Conservation (phyloP, 2,329 filamentous ascomycete species). For the Hysterium pulicare region DNA sequence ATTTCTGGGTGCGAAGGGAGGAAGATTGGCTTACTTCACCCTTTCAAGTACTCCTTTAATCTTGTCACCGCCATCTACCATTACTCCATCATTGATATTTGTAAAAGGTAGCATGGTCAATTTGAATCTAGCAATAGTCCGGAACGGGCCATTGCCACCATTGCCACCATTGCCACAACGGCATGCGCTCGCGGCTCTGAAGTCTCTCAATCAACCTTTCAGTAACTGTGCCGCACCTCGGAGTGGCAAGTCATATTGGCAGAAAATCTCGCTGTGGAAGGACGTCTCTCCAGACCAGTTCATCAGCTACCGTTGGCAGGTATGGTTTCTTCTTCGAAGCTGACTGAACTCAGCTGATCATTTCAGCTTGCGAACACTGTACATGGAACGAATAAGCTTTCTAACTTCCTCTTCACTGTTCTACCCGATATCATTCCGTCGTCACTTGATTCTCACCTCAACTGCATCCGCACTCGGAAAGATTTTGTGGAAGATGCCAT, state of each 20-base stretch:
- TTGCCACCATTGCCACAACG: background rate
- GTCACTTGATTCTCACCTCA: conserved; percentile 25
- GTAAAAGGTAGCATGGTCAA: too few relatives aligned
- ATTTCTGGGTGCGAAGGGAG: too few relatives aligned
- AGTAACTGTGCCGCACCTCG: background rate
- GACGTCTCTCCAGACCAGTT: conserved; percentile 49
- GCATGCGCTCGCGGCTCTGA: background rate
- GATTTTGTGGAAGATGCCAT: conserved; percentile 55
- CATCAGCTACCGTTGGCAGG: conserved; percentile 54
- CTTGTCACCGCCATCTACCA: too few relatives aligned
- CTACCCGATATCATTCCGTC: conserved; percentile 51
- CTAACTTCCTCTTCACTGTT: conserved; percentile 48
- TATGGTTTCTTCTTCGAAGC: conserved; percentile 33
- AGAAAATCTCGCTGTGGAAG: conserved; percentile 49
- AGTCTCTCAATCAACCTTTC: background rate
- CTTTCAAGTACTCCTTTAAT: too few relatives aligned
- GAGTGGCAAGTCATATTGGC: conserved; percentile 45
- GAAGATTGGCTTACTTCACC: too few relatives aligned
- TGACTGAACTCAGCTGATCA: background rate
- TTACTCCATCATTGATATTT: too few relatives aligned
- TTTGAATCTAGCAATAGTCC: too few relatives aligned
- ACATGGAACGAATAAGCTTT: conserved; percentile 46
- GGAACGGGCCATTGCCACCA: background rate
- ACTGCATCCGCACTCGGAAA: conserved; percentile 45
- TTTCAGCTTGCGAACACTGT: conserved; percentile 50